A percentile compares a stretch with the other conserved stretches of the same genome.
phyloP scores from a whole-genome alignment of 1,284 basidiomycete species.

The Meira nashicola region DNA sequence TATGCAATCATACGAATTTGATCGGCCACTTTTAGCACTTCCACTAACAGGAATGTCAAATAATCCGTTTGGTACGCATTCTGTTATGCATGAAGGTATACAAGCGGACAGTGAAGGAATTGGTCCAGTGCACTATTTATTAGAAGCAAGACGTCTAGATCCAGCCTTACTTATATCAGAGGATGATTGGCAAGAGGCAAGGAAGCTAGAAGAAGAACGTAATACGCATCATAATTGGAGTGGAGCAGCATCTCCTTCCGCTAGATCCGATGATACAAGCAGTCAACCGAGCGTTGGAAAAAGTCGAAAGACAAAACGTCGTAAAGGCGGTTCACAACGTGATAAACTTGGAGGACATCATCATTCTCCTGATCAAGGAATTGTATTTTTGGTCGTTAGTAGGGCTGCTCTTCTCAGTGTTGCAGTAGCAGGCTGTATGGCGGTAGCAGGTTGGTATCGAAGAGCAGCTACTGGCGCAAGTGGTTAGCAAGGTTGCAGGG shows the following conservation, averaged over 20 bases:
- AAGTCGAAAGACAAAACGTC: background rate
- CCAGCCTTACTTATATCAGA: background rate
- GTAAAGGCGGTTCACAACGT: background rate
- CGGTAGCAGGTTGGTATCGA: slow-evolving; percentile 15
- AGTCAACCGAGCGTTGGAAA: slow-evolving; percentile 2
- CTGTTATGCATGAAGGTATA: background rate
- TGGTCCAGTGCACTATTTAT: slow-evolving; percentile 3
- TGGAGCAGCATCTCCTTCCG: background rate
- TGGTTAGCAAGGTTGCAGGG: background rate
- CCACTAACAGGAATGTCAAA: slow-evolving; percentile 18
- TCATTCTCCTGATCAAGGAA: slow-evolving; percentile 7
- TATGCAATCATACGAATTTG: slow-evolving; percentile 21
- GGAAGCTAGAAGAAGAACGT: slow-evolving; percentile 1
- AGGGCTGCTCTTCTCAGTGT: slow-evolving; percentile 16
- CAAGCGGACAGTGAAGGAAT: background rate
- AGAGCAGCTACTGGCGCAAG: slow-evolving; percentile 5
- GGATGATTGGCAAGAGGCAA: slow-evolving; percentile 11
- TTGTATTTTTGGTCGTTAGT: slow-evolving; percentile 15
- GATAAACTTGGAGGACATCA: background rate
- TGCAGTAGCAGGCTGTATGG: slow-evolving; percentile 17
- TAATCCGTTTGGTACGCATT: background rate
- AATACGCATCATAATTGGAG: background rate
- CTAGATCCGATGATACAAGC: background rate
- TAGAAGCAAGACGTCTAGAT: slow-evolving; percentile 11
- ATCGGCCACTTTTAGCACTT: slow-evolving; percentile 27